Evolutionary conservation across 768 basidiomycete species (phyloP).

Genomic region (Phaeolepiota aurea): DNA sequence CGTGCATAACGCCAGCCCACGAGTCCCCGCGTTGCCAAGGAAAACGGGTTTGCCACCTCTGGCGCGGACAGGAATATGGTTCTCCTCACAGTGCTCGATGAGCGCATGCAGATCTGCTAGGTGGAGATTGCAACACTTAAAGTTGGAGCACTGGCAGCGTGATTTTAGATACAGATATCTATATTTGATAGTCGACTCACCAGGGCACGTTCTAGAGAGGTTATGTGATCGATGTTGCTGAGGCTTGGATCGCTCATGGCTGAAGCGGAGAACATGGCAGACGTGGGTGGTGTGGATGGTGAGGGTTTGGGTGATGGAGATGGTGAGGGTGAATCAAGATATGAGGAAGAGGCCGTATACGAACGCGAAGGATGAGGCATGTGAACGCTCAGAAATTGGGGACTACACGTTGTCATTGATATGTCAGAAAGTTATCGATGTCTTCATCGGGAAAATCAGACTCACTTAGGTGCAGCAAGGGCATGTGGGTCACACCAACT

Average conservation of each 20-base stretch:
- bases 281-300: background rate
- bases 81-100: conserved; percentile 42
- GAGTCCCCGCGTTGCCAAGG: conserved; percentile 12
- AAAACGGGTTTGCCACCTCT: conserved; percentile 23
- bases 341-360: background rate
- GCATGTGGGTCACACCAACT: conserved; percentile 3
- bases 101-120: conserved; percentile 41
- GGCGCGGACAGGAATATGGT: conserved; percentile 16
- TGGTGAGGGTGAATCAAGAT: background rate
- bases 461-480: background rate
- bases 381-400: conserved; percentile 1
- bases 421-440: conserved; percentile 4
- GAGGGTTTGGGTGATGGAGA: background rate
- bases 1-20: background rate
- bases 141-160: conserved; percentile 23
- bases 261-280: background rate
- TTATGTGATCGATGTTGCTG: conserved; percentile 17
- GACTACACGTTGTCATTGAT: conserved; percentile 3
- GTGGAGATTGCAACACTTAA: conserved; percentile 37
- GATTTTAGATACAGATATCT: background rate
- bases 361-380: background rate
- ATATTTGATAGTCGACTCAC: conserved; percentile 10
- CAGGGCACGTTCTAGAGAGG: conserved; percentile 17
- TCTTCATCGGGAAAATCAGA: background rate
- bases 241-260: background rate